Conservation (phyloP, 177 flowering plant genomes). For the Telopea speciosissima region DNA sequence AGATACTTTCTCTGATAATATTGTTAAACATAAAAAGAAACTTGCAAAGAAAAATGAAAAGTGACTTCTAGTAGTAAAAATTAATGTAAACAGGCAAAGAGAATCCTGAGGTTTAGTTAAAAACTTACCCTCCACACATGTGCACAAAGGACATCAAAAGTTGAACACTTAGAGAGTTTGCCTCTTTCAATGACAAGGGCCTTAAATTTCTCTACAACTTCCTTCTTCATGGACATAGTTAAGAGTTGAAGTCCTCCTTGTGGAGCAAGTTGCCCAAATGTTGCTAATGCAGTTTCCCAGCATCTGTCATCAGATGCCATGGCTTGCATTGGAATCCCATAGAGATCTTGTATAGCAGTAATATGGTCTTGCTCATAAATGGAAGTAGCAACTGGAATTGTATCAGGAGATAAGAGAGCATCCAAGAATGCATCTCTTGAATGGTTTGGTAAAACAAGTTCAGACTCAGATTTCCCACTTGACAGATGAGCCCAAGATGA, state of each 20-base stretch:
- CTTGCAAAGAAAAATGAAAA: no score
- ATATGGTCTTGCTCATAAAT: constrained; percentile 9
- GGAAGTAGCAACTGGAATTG: neutral
- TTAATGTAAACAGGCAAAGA: neutral
- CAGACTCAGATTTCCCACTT: constrained; percentile 14
- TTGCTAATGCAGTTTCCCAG: constrained; percentile 10
- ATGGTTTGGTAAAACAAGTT: constrained; percentile 9
- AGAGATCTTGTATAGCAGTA: constrained; percentile 15
- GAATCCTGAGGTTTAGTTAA: neutral
- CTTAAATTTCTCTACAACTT: constrained; percentile 7
- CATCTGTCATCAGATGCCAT: constrained; percentile 14
- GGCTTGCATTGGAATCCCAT: constrained; percentile 14
- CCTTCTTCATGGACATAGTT: constrained; percentile 14
- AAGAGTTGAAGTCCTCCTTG: constrained; percentile 12
- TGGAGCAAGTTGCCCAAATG: constrained; percentile 1
- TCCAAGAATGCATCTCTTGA: constrained; percentile 7
- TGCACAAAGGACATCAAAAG: constrained; percentile 17
- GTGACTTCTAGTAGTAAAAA: no score
- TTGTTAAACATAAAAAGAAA: no score
- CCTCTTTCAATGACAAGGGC: constrained; percentile 11
- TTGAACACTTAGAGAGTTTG: constrained; percentile 14
- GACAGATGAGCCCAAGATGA: constrained; percentile 17
- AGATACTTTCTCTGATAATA: no score
- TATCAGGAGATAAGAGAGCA: neutral
- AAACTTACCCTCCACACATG: constrained; percentile 14